Evolutionary conservation across 257 asterid species (phyloP).

Genomic region (Jaltomata sinuosa): DNA sequence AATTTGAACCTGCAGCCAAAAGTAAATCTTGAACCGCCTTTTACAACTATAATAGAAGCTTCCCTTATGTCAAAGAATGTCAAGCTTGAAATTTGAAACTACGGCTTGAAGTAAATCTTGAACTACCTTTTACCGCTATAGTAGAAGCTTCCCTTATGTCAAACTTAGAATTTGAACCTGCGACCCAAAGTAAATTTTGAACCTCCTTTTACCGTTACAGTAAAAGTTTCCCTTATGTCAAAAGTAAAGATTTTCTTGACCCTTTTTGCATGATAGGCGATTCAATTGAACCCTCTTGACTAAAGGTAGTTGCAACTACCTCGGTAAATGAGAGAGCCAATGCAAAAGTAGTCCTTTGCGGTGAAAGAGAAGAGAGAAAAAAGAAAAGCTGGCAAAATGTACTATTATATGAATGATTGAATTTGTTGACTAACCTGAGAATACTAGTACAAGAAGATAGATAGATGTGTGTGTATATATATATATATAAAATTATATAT

Average conservation of each 20-base stretch:
- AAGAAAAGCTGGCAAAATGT: background rate
- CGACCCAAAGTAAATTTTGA: too few relatives aligned
- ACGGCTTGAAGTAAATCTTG: background rate
- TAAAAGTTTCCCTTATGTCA: background rate
- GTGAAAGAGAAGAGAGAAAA: background rate
- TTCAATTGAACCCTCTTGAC: background rate
- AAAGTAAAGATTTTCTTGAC: background rate
- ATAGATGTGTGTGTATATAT: background rate
- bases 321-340: background rate
- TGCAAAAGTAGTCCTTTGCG: background rate
- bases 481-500: background rate
- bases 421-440: background rate
- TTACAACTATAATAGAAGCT: background rate
- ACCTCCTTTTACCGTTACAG: background rate
- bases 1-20: background rate
- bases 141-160: too few relatives aligned
- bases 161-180: too few relatives aligned
- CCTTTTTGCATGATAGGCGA: background rate
- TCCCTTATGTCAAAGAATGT: too few relatives aligned
- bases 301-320: background rate
- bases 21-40: background rate
- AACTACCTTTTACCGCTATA: background rate
- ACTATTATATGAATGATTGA: background rate
- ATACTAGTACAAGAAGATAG: background rate
- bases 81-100: background rate